phyloP scores from a whole-genome alignment of 768 basidiomycete genomes.

The Tylopilus sp. region DNA sequence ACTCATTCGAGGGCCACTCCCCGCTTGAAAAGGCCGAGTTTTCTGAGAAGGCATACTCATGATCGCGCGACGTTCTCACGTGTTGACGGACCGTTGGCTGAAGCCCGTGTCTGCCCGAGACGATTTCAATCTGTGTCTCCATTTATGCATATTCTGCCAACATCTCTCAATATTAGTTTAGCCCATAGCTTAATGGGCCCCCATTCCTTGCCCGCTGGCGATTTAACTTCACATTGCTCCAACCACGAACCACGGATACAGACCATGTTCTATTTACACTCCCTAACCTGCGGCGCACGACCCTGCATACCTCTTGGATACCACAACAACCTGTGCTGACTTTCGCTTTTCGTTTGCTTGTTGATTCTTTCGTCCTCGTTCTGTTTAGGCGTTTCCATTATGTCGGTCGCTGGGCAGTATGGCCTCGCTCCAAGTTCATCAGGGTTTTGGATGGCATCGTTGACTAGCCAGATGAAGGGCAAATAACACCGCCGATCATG shows the following conservation, averaged over 20 bases:
- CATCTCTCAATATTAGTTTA: slow-evolving; percentile 20
- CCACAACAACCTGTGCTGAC: slow-evolving; percentile 14
- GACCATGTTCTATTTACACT: slow-evolving; percentile 8
- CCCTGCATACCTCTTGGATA: slow-evolving; percentile 22
- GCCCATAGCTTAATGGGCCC: slow-evolving; percentile 18
- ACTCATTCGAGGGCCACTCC: slow-evolving; percentile 39
- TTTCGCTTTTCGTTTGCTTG: neutral
- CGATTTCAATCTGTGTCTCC: slow-evolving; percentile 18
- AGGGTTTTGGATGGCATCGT: slow-evolving; percentile 8
- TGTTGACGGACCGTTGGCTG: neutral
- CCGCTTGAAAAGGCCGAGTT: slow-evolving; percentile 40
- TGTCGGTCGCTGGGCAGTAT: neutral
- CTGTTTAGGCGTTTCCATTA: slow-evolving; percentile 4
- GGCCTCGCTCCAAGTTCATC: neutral
- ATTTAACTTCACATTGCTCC: slow-evolving; percentile 4
- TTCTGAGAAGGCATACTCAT: slow-evolving; percentile 52
- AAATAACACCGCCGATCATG: slow-evolving; percentile 9
- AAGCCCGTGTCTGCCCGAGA: slow-evolving; percentile 1
- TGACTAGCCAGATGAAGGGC: slow-evolving; percentile 16
- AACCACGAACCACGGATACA: slow-evolving; percentile 9
- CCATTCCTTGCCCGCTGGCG: slow-evolving; percentile 9
- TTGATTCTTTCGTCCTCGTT: slow-evolving; percentile 1
- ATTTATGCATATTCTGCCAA: slow-evolving; percentile 23
- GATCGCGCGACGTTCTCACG: slow-evolving; percentile 16
- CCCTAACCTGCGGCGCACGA: slow-evolving; percentile 3